phyloP scores from a whole-genome alignment of 225 moss, liverwort and hornwort species.

The Climacium dendroides region DNA sequence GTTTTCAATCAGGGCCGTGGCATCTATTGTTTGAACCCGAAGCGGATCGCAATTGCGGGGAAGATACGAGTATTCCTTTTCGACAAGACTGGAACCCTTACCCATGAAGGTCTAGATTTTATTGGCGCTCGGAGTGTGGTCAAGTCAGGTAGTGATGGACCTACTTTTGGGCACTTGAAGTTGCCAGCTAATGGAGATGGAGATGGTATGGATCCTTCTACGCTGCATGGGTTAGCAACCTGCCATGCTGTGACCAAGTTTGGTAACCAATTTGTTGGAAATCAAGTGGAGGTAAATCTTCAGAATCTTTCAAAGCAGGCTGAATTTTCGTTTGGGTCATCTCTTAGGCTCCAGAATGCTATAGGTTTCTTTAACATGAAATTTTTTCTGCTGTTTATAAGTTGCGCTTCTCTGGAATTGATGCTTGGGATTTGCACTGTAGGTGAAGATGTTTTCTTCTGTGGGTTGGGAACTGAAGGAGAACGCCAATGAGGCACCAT shows the following conservation, averaged over 20 bases:
- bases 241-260: conserved; percentile 84
- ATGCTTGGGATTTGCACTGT: not conserved
- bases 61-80: conserved; percentile 78
- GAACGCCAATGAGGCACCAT: conserved; percentile 38
- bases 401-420: not conserved
- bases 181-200: conserved; percentile 10
- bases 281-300: conserved; percentile 74
- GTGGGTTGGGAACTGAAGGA: conserved; percentile 80
- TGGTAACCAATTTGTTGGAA: conserved; percentile 68
- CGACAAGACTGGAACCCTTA: conserved; percentile 88
- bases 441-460: conserved; percentile 81
- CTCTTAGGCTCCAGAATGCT: not conserved
- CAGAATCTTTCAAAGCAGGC: not conserved
- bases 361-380: not conserved
- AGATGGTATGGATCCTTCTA: conserved; percentile 22
- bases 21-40: conserved; percentile 71
- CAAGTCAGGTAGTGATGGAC: not conserved
- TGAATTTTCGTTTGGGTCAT: not conserved
- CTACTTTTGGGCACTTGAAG: conserved; percentile 31
- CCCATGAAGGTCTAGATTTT: conserved; percentile 73
- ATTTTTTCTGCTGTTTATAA: not conserved
- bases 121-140: conserved; percentile 56
- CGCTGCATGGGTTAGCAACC: conserved; percentile 63
- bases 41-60: conserved; percentile 87
- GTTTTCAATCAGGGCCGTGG: conserved; percentile 45